Base-by-base conservation (phyloP, 179 eudicot genomes). In the Beta lomatogona region DNA sequence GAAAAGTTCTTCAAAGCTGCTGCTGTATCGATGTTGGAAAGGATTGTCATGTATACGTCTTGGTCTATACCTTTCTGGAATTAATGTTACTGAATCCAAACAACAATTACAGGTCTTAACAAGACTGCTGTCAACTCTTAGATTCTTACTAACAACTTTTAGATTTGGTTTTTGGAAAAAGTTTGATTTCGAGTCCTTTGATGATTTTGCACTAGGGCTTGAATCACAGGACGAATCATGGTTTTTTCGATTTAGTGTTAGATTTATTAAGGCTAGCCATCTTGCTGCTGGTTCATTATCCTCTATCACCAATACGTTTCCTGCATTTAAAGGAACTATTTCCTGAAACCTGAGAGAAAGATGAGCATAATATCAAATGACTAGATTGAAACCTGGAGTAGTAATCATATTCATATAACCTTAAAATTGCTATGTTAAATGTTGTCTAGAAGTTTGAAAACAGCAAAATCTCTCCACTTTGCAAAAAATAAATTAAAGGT, bases 221-320 rank as follows among this genome's bases (percentile, higher is more conserved):
- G 87, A 82, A 7, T 82, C 87, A 58, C 80, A 77, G 1, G 68
- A 73, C 4, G 82, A 31, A 31, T 89, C 91, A 12, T 85, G 86
- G 18, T 80, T 82, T 5, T 89, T 84, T 28, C 88, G 85, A 84
- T 95, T 95, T 6, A 95, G 91, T 60, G 98, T 90, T 74, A 88
- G 87, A 90, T 90, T 93, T 83, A 95, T 93, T 60, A 93, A 86
- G 61, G 93, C 92, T 6, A 93, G 84, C 98, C 98, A 95, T 84
- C 89, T 95, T 36, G 94, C 88, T 70, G 98, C 97, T 6, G 98
- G 98, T 75, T 95, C 97, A 25, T 89, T 95, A 88, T 95, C 98
- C 83, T 95, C 98, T 3, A 78, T 48, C 44, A 90, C 98, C 44
- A 95, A 80, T 18, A 95, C 90, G 68, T 95, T 95, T 75, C 98